These are phyloP conservation scores for Dryas alaskensis DNA, from an alignment of 306 rosid genomes.

Conservation along the genomic window DNA sequence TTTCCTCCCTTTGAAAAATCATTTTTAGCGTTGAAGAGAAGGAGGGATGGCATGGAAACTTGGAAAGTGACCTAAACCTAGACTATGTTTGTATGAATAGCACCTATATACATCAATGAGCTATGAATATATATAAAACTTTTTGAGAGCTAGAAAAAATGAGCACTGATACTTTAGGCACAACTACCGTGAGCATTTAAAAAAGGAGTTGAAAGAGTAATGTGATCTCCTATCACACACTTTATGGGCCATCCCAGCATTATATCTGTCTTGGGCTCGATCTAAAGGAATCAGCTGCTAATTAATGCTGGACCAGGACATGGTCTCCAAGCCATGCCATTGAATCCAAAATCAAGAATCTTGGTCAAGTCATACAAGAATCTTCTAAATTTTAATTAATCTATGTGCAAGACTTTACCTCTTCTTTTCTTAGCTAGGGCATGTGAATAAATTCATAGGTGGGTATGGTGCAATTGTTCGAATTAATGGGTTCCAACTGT, in stretches of 20 bases:
- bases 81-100: neutral
- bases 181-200: neutral
- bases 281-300: neutral
- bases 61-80: constrained; percentile 3
- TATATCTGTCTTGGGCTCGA: neutral
- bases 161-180: neutral
- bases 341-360: constrained; percentile 17
- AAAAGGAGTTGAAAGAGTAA: neutral
- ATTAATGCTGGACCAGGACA: neutral
- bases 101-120: neutral
- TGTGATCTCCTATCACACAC: constrained; percentile 3
- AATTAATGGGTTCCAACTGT: neutral
- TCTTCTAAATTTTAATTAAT: neutral
- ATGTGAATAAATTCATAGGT: constrained; percentile 8
- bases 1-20: neutral
- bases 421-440: neutral
- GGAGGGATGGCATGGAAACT: constrained; percentile 4
- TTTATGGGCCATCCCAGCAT: constrained; percentile 1
- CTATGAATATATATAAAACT: neutral
- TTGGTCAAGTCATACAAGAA: constrained; percentile 13
- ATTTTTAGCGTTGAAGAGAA: neutral
- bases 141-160: neutral
- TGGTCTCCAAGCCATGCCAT: neutral
- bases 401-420: neutral
- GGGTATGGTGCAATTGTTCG: constrained; percentile 13